phyloP scores from a whole-genome alignment of 495 filamentous ascomycete species.

The Saxophila tyrrhenica region DNA sequence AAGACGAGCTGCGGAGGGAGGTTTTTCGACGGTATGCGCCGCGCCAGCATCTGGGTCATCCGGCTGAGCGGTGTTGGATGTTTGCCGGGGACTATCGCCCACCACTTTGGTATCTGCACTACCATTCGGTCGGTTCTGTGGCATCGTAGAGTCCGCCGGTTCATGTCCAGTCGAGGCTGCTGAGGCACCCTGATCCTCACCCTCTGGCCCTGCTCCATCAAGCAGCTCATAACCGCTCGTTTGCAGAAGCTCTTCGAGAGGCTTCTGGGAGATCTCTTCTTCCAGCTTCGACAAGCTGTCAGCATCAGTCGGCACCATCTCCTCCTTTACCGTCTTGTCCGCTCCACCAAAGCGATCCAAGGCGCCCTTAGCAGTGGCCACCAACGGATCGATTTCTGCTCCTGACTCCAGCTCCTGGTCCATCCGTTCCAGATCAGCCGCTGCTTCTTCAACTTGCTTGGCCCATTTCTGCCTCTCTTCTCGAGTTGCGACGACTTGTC shows the following conservation, averaged over 20 bases:
- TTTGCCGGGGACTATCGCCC: too few relatives aligned
- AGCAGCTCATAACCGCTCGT: slow-evolving; percentile 6
- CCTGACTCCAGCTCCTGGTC: not conserved
- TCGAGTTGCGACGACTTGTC: slow-evolving; percentile 55
- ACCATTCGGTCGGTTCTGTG: slow-evolving; percentile 12
- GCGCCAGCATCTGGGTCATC: too few relatives aligned
- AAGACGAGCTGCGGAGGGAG: slow-evolving; percentile 7
- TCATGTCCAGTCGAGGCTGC: too few relatives aligned
- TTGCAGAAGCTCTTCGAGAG: slow-evolving; percentile 9
- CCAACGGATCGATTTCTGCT: slow-evolving; percentile 7
- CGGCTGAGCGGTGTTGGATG: too few relatives aligned
- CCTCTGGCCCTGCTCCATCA: too few relatives aligned
- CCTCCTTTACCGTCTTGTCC: too few relatives aligned
- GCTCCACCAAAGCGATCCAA: too few relatives aligned
- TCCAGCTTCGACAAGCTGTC: slow-evolving; percentile 9
- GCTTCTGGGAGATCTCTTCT: slow-evolving; percentile 7
- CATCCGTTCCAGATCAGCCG: slow-evolving; percentile 2
- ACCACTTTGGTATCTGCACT: not conserved
- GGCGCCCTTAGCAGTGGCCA: slow-evolving; percentile 7
- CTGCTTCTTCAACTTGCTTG: slow-evolving; percentile 16
- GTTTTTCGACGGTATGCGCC: too few relatives aligned
- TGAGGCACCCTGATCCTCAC: too few relatives aligned
- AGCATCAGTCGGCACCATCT: slow-evolving; percentile 14
- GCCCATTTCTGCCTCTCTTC: slow-evolving; percentile 48
- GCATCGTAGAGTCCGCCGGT: slow-evolving; percentile 12